Evolutionary conservation across 306 rosid species (phyloP).

Genomic region (Albizia julibrissin): DNA sequence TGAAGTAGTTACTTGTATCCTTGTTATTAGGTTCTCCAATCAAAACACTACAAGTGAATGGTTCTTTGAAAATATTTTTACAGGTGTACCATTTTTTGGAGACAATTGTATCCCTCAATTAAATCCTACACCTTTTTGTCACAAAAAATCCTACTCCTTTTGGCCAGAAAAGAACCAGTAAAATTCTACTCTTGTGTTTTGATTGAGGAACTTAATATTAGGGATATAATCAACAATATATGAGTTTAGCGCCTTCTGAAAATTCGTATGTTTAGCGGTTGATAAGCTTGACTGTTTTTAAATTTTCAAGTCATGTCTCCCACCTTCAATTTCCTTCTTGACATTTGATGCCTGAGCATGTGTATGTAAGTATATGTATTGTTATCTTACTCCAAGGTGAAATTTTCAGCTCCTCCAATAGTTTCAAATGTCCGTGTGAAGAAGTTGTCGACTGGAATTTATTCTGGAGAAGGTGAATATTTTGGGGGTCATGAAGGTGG

Average conservation of each 20-base stretch:
- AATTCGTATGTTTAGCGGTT: constrained; percentile 17
- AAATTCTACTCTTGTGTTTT: background rate
- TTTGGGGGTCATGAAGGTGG: constrained; percentile 95
- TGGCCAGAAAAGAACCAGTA: background rate
- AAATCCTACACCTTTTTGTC: background rate
- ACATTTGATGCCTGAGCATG: background rate
- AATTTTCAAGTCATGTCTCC: background rate
- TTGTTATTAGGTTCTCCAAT: background rate
- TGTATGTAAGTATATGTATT: constrained; percentile 14
- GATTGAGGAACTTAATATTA: background rate
- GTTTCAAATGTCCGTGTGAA: constrained; percentile 65
- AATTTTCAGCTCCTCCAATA: constrained; percentile 80
- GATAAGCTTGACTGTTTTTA: constrained; percentile 17
- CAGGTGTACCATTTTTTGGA: background rate
- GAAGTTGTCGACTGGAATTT: constrained; percentile 69
- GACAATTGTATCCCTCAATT: background rate
- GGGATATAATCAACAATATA: background rate
- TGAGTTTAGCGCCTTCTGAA: background rate
- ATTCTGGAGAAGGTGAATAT: constrained; percentile 91
- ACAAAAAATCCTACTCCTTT: background rate
- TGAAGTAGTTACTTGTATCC: background rate
- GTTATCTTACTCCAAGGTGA: constrained; percentile 29
- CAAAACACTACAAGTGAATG: background rate
- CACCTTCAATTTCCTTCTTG: background rate
- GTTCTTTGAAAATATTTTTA: background rate